Conservation (phyloP, 1,284 basidiomycete genomes). For the Mycosarcoma mackinlayi region DNA sequence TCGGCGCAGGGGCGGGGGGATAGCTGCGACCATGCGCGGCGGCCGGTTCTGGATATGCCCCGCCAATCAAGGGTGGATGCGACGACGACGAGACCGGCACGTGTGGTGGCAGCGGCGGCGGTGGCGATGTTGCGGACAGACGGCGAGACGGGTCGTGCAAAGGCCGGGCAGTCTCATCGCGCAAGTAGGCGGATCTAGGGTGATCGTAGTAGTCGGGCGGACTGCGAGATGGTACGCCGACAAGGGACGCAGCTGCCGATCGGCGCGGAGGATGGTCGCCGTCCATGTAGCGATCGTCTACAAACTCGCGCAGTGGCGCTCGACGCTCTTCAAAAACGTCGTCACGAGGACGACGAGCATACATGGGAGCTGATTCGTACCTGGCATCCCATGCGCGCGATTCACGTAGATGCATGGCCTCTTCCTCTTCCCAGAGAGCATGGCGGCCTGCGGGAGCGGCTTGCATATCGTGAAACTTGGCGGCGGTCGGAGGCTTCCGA, state of each 20-base stretch:
- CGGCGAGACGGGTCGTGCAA: conserved; percentile 9
- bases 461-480: conserved; percentile 8
- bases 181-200: conserved; percentile 7
- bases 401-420: conserved; percentile 18
- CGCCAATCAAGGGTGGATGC: conserved; percentile 2
- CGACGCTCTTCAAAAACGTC: conserved; percentile 1
- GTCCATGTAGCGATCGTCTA: conserved; percentile 11
- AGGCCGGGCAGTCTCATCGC: conserved; percentile 18
- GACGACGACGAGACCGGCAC: neutral
- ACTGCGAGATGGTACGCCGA: conserved; percentile 4
- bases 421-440: conserved; percentile 18
- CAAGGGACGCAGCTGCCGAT: conserved; percentile 3
- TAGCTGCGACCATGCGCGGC: conserved; percentile 12
- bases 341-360: conserved; percentile 15
- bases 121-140: conserved; percentile 11
- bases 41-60: conserved; percentile 1
- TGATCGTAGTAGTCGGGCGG: conserved; percentile 17
- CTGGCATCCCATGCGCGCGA: conserved; percentile 13
- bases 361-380: conserved; percentile 13
- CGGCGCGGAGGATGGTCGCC: conserved; percentile 18
- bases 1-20: conserved; percentile 8
- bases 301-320: conserved; percentile 9
- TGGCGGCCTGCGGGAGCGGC: neutral
- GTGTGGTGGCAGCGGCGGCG: neutral
- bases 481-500: conserved; percentile 5